Conservation (phyloP, 2,329 filamentous ascomycete genomes). For the Alternaria triticina region DNA sequence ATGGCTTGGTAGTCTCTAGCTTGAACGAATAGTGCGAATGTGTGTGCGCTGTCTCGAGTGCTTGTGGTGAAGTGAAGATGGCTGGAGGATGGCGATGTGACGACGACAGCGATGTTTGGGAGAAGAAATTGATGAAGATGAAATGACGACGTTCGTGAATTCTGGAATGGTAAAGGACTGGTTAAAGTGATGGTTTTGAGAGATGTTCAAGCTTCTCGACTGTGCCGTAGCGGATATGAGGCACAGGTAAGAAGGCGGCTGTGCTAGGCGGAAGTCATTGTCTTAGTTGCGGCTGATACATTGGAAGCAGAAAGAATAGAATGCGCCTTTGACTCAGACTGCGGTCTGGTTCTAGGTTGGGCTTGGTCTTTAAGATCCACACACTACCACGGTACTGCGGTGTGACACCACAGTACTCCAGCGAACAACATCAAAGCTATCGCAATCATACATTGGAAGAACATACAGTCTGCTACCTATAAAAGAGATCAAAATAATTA, state of each 20-base stretch:
- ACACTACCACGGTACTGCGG: too few species aligned
- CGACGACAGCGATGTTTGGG: background rate
- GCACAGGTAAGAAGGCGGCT: background rate
- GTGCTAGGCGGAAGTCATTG: background rate
- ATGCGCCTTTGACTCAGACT: too few species aligned
- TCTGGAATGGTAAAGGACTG: fast-evolving
- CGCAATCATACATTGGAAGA: background rate
- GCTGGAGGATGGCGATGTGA: background rate
- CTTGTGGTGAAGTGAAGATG: background rate
- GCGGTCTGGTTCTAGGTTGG: too few species aligned
- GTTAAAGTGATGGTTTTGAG: fast-evolving
- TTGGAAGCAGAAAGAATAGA: too few species aligned
- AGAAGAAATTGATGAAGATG: too few species aligned
- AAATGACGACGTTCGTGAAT: background rate
- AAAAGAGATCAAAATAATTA: too few species aligned
- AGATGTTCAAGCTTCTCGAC: background rate
- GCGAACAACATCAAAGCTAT: too few species aligned
- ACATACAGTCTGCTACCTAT: too few species aligned
- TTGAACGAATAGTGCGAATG: too few species aligned
- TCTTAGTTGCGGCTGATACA: background rate
- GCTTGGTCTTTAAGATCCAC: too few species aligned
- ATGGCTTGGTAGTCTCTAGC: background rate
- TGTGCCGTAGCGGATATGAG: background rate
- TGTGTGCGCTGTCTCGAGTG: background rate
- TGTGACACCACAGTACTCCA: too few species aligned